Percentiles rank a stretch among this genome's conserved stretches.
These are phyloP conservation scores for Vitis hybrid DNA, from an alignment of 177 flowering plant species.

Conservation along the genomic window DNA sequence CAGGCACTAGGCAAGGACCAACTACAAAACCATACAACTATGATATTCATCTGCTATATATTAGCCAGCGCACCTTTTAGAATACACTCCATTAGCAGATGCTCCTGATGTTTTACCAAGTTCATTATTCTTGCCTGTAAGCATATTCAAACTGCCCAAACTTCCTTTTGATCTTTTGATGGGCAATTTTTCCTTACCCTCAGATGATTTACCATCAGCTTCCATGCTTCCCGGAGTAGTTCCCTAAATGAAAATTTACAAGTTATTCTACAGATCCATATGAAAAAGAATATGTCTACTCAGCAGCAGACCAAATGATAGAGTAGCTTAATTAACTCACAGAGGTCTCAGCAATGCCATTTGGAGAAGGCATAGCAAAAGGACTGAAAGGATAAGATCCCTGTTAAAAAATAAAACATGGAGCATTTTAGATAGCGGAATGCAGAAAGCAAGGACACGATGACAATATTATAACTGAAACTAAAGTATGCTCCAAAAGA, in stretches of 20 bases:
- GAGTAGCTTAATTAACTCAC: constrained; percentile 34
- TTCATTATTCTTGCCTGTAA: constrained; percentile 61
- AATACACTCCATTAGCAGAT: constrained; percentile 76
- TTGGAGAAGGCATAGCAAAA: constrained; percentile 87
- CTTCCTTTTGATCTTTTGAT: constrained; percentile 83
- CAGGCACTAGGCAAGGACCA: too few relatives aligned
- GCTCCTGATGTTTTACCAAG: constrained; percentile 50
- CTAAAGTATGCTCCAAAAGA: constrained; percentile 2
- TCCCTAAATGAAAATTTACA: constrained; percentile 33
- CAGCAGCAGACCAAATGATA: neutral
- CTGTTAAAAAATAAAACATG: constrained; percentile 28
- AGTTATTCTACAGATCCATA: constrained; percentile 1
- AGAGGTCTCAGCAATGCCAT: constrained; percentile 76
- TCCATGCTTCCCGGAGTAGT: constrained; percentile 45
- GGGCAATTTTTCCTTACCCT: constrained; percentile 65
- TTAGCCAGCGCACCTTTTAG: constrained; percentile 63
- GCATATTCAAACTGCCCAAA: constrained; percentile 72
- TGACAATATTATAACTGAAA: constrained; percentile 2
- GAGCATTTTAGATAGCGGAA: constrained; percentile 4
- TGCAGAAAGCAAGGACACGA: neutral
- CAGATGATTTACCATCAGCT: constrained; percentile 63
- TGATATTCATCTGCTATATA: neutral
- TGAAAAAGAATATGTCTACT: neutral
- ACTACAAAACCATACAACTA: neutral
- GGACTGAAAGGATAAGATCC: constrained; percentile 90